Evolutionary conservation across 495 filamentous ascomycete species (phyloP).

Genomic region (Penicillium malachiteum): DNA sequence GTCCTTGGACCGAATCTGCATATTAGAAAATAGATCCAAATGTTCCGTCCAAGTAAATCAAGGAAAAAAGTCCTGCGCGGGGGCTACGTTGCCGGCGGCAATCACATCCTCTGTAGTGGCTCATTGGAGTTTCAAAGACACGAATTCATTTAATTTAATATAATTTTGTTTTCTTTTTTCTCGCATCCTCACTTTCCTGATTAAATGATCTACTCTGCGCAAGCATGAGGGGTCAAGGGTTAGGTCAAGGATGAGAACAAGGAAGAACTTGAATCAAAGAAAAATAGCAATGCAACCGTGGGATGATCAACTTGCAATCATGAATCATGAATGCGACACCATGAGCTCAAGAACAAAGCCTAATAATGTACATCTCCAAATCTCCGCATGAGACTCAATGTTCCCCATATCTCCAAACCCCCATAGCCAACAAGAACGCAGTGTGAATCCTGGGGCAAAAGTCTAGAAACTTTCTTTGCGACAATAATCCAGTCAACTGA

Average conservation of each 20-base stretch:
- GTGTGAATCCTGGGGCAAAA: neutral
- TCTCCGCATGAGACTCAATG: no score
- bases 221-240: neutral
- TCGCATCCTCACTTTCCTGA: neutral
- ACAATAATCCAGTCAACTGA: neutral
- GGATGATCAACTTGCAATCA: conserved; percentile 21
- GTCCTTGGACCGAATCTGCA: neutral
- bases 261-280: no score
- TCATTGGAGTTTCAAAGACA: neutral
- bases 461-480: neutral
- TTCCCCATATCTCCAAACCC: neutral
- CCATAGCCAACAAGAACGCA: neutral
- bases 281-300: conserved; percentile 19
- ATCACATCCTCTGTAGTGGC: neutral
- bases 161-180: neutral
- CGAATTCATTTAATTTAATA: neutral
- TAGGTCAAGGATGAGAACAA: no score
- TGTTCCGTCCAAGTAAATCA: neutral
- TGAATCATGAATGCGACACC: neutral
- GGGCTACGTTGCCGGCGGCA: neutral
- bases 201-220: neutral
- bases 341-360: neutral
- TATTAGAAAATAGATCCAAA: neutral
- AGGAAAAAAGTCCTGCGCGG: neutral
- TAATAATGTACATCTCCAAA: no score